Evolutionary conservation across 106 monocot species (phyloP).

Genomic region (Cymbidium sinense): DNA sequence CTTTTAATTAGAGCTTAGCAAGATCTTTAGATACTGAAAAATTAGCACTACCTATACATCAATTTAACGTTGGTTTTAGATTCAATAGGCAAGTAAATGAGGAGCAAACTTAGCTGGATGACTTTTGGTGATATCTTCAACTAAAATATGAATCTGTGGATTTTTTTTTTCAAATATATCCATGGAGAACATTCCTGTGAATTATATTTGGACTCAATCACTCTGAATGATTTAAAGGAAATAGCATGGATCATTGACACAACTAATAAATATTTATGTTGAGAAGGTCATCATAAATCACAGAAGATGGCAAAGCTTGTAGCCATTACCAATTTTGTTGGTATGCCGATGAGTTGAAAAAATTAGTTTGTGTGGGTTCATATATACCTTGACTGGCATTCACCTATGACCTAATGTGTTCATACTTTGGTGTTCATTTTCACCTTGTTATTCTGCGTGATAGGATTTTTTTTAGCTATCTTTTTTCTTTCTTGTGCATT

Average conservation of each 20-base stretch:
- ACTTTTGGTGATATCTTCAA: constrained; percentile 1
- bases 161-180: not conserved
- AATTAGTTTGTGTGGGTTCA: not conserved
- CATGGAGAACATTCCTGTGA: not conserved
- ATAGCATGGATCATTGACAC: not conserved
- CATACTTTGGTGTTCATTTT: not conserved
- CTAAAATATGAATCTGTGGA: not conserved
- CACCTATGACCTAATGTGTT: not conserved
- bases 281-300: not conserved
- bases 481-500: not conserved
- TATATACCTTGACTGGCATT: not conserved
- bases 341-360: not conserved
- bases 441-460: not conserved
- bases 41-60: not conserved
- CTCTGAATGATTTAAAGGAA: not conserved
- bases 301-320: not conserved
- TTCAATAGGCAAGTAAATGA: not conserved
- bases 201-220: not conserved
- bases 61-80: not conserved
- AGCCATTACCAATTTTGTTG: not conserved
- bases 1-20: no score
- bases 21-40: no score
- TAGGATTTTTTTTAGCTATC: not conserved
- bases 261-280: not conserved
- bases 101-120: not conserved